A percentile compares a stretch with the other conserved stretches of the same genome.
phyloP scores from a whole-genome alignment of 768 basidiomycete genomes.

The Favolaschia claudopus region DNA sequence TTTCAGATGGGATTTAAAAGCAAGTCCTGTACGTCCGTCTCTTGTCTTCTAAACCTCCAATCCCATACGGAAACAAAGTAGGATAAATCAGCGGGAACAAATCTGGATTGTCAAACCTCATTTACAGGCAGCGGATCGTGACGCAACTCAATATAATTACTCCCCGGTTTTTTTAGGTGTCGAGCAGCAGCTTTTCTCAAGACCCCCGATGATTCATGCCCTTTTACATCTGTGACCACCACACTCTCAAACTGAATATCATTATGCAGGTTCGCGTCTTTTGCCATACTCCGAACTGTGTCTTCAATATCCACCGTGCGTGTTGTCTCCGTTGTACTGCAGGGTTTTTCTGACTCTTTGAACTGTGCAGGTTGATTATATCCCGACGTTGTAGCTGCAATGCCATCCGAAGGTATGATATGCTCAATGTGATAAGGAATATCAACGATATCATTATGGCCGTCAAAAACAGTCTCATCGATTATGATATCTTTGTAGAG shows the following conservation, averaged over 20 bases:
- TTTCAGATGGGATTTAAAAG: conserved; percentile 17
- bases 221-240: background rate
- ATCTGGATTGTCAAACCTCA: conserved; percentile 8
- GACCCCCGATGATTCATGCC: background rate
- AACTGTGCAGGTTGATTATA: too few relatives aligned
- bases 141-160: conserved; percentile 9
- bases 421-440: conserved; percentile 3
- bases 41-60: conserved; percentile 27
- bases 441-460: background rate
- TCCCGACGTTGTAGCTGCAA: too few relatives aligned
- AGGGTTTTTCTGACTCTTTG: too few relatives aligned
- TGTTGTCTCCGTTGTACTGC: too few relatives aligned
- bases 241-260: too few relatives aligned
- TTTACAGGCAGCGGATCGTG: conserved; percentile 15
- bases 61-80: conserved; percentile 28
- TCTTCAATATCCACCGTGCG: too few relatives aligned
- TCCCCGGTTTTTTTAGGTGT: background rate
- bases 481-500: background rate
- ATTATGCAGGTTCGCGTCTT: too few relatives aligned
- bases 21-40: conserved; percentile 8
- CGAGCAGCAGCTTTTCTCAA: background rate
- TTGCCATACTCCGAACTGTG: too few relatives aligned
- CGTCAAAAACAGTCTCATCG: background rate
- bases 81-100: conserved; percentile 29
- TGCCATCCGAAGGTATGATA: background rate